Base-by-base conservation (phyloP, 257 asterid species). In the Datura wrightii region DNA sequence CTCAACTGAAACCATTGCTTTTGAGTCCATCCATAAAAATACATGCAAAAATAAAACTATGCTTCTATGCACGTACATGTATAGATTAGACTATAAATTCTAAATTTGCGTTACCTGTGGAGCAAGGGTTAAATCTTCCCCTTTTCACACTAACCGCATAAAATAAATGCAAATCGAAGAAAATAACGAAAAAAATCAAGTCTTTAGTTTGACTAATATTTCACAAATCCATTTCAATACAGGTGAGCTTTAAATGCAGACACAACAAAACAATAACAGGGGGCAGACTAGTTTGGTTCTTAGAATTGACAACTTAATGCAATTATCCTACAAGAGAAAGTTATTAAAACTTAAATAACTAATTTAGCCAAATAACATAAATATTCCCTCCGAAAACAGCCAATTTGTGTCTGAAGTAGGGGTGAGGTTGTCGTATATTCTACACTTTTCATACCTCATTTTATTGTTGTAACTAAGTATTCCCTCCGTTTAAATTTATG, bases 211-310 rank as follows among this genome's bases (percentile, higher is more conserved):
- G 60, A 48, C 80, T 24, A 6, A 59, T 48, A 24, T 34, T 74
- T 74, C 42, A 48, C 39, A 48, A 50, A 31, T 76, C 81, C 62
- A 76, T 76, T 50, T 76, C 62, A 24, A 76, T 6, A 76, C 37
- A 50, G 13, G 60, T 50, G 60, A 48, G 42, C 60, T 74, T 46
- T 48, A 14, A 13, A 74, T 11, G 60, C 81, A 48, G 9, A 13
- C 81, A 74, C 81, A 74, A 24, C 41, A 46, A 72, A 10, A 46
- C 41, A 72, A 1, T 11, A 46, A 46, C 59, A 72, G 39, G 80
- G 41, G 42, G 80, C 42, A 72, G 42, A 46, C 19, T n/a, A 10
- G 2, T 48, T 46, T 8, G 44, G 80, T 24, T 46, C 60, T 48
- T 74, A 24, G 42, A 74, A 48, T 74, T 14, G 59, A 48, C 80